Evolutionary conservation across 2,329 filamentous ascomycete genomes (phyloP).

Genomic region (Arthrobotrys conoides): DNA sequence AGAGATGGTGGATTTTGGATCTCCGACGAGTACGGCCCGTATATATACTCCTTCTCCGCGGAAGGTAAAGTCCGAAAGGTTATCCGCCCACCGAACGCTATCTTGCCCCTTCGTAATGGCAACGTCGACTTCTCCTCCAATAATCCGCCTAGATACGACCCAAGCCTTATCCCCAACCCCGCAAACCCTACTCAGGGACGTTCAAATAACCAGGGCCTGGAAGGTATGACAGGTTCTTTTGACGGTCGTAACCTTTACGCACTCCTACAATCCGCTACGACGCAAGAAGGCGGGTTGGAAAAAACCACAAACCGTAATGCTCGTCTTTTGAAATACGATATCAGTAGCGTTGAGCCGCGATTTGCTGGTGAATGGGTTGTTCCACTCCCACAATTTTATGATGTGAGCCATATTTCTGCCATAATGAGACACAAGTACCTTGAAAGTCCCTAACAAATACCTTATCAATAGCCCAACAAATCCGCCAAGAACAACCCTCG

Average conservation of each 20-base stretch:
- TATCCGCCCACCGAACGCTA: constrained; percentile 76
- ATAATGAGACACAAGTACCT: neutral
- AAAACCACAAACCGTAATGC: constrained; percentile 73
- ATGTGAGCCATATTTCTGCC: constrained; percentile 65
- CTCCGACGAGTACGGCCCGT: constrained; percentile 79
- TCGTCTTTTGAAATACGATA: constrained; percentile 76
- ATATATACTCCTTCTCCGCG: constrained; percentile 76
- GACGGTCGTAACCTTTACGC: constrained; percentile 77
- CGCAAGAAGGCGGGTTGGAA: constrained; percentile 74
- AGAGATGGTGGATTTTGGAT: constrained; percentile 77
- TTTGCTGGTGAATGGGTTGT: constrained; percentile 77
- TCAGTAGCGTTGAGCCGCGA: constrained; percentile 68
- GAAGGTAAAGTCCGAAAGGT: constrained; percentile 75
- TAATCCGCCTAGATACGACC: constrained; percentile 75
- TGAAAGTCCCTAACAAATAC: neutral
- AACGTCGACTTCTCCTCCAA: constrained; percentile 74
- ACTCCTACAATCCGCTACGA: constrained; percentile 76
- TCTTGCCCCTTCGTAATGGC: constrained; percentile 76
- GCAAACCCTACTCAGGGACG: constrained; percentile 75
- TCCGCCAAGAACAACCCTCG: constrained; percentile 68
- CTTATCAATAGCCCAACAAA: constrained; percentile 63
- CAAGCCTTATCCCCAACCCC: constrained; percentile 70
- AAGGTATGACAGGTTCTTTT: constrained; percentile 76
- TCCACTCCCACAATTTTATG: constrained; percentile 74
- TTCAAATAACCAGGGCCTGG: constrained; percentile 82